Evolutionary conservation across 2,329 filamentous ascomycete species (phyloP), one percentile per base, ranked within the genome.

Genomic region (Penicillium corylophilum): DNA sequence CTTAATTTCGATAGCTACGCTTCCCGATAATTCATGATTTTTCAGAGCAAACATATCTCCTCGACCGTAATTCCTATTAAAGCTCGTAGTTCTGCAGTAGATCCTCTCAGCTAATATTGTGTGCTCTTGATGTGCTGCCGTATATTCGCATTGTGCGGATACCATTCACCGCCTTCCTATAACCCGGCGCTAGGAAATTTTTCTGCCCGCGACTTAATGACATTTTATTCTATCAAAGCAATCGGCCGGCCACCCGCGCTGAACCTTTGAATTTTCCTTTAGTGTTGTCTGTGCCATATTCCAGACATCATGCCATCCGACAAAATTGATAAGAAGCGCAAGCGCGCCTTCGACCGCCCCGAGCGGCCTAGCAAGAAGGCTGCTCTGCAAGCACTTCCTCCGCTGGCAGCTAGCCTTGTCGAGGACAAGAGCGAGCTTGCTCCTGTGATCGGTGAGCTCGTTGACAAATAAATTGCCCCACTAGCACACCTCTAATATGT

Each of bases 401-500:
- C 72, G 26, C 69, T 80, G 36, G 70, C 69, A 42, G 73, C 79
- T 42, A 73, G 75, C 53, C 64, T 79, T 38, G 58, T 80, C 41
- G 70, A 77, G 53, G 77, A 79, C 59, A 65, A 74, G 51, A 75
- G 74, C 61, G 71, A 72, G 49, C 67, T 78, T 56, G 74, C 74
- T 54, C 79, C 79, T 39, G 69, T 81, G 24, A 71, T 82, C 53
- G 74, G 79, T 81, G 73, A 60, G 70, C n/a, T 16, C 2, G n/a
- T 5, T 16, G 10, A 4, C 13, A 50, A 31, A 36, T 33, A 36
- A 39, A 51, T 12, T n/a, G n/a, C 28, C 22, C 24, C 52, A 20
- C 24, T 23, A 10, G 1, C 22, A 16, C 5, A 23, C 2, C 35
- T 9, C 43, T 57, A 46, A 54, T 44, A 4, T 22, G 1, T n/a